These are phyloP conservation scores for Morella rubra DNA, from an alignment of 306 rosid species.

Conservation along the genomic window DNA sequence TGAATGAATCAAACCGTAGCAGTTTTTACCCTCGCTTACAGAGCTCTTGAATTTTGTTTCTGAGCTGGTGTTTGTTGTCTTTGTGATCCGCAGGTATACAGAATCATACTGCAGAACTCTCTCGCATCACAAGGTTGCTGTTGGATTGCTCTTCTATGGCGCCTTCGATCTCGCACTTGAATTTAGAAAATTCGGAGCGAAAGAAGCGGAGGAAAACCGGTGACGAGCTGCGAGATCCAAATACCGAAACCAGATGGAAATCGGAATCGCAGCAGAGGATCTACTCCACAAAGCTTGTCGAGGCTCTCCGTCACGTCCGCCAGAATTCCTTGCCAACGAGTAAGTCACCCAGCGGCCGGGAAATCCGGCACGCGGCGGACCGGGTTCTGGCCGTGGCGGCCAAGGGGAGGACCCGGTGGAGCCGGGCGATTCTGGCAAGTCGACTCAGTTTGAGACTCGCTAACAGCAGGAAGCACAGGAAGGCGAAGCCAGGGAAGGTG, in stretches of 20 bases:
- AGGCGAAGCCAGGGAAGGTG: conserved; percentile 32
- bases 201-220: conserved; percentile 53
- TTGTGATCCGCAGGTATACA: neutral
- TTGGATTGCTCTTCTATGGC: conserved; percentile 33
- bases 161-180: conserved; percentile 29
- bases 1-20: no score
- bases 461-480: conserved; percentile 31
- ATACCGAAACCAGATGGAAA: conserved; percentile 53
- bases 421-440: conserved; percentile 69
- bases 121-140: neutral
- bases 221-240: conserved; percentile 9
- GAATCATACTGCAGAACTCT: neutral
- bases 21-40: no score
- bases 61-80: neutral
- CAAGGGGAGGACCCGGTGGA: conserved; percentile 82
- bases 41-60: no score
- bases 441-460: conserved; percentile 44
- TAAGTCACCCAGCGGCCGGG: conserved; percentile 20
- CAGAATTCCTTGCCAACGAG: conserved; percentile 27
- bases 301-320: conserved; percentile 51
- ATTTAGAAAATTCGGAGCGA: conserved; percentile 40
- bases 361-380: conserved; percentile 62
- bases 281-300: conserved; percentile 66
- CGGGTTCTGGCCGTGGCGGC: conserved; percentile 71
- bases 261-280: conserved; percentile 64